Evolutionary conservation across 768 basidiomycete genomes (phyloP).

Genomic region (Amanita rimosa): DNA sequence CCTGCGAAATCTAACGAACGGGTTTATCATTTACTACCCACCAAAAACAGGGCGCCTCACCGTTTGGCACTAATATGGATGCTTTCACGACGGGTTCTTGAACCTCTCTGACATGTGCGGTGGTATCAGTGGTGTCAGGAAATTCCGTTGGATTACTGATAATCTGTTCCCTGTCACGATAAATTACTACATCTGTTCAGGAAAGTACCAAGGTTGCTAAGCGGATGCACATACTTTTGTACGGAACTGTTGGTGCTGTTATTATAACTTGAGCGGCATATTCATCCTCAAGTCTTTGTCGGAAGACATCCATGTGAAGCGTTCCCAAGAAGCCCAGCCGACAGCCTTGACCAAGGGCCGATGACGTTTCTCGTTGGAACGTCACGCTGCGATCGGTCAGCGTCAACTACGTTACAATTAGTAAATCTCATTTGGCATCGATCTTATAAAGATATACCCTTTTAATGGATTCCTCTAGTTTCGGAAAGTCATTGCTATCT

Average conservation of each 20-base stretch:
- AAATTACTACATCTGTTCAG: slow-evolving; percentile 46
- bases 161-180: slow-evolving; percentile 46
- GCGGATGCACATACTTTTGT: slow-evolving; percentile 48
- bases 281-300: slow-evolving; percentile 94
- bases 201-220: neutral
- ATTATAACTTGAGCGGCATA: slow-evolving; percentile 91
- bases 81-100: slow-evolving; percentile 93
- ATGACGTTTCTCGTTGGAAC: slow-evolving; percentile 83
- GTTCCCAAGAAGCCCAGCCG: slow-evolving; percentile 93
- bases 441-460: slow-evolving; percentile 34
- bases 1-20: slow-evolving; percentile 70
- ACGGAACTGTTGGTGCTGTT: slow-evolving; percentile 93
- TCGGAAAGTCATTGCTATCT: slow-evolving; percentile 82
- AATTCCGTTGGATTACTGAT: slow-evolving; percentile 96
- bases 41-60: slow-evolving; percentile 23
- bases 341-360: slow-evolving; percentile 91
- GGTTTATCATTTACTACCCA: neutral
- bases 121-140: slow-evolving; percentile 65
- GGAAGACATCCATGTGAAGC: slow-evolving; percentile 93
- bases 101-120: slow-evolving; percentile 55
- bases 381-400: slow-evolving; percentile 85
- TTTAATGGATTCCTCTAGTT: slow-evolving; percentile 93
- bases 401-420: slow-evolving; percentile 41
- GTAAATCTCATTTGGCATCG: slow-evolving; percentile 4
- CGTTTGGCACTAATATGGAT: slow-evolving; percentile 90